Evolutionary conservation across 441 rosid species (phyloP).

Genomic region (Pelargonium cotyledonis): DNA sequence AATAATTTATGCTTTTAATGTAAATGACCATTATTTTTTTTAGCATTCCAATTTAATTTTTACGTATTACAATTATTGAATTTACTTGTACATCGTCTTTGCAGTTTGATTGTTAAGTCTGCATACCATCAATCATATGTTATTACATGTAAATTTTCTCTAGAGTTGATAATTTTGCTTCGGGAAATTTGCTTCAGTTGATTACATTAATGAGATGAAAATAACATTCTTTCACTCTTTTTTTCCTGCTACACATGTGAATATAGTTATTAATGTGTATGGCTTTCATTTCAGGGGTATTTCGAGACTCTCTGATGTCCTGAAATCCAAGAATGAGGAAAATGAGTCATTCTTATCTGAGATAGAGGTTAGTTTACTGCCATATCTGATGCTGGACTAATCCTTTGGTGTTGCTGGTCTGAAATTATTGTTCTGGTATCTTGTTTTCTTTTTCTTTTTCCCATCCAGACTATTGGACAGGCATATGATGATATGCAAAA

Average conservation of each 20-base stretch:
- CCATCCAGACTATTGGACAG: constrained; percentile 74
- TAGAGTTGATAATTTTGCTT: not conserved
- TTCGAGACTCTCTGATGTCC: constrained; percentile 44
- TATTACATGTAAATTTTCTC: not conserved
- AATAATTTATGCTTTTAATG: not conserved
- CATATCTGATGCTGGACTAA: constrained; percentile 7
- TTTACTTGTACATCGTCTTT: not conserved
- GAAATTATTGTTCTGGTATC: constrained; percentile 23
- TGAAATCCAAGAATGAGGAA: constrained; percentile 86
- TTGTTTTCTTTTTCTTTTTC: constrained; percentile 24
- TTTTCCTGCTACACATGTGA: too few relatives aligned
- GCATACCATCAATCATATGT: not conserved
- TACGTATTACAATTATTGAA: too few relatives aligned
- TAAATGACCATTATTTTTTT: not conserved
- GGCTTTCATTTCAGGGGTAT: constrained; percentile 54
- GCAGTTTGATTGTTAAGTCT: not conserved
- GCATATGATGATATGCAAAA: constrained; percentile 94
- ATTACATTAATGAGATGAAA: not conserved
- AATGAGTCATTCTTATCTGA: constrained; percentile 88
- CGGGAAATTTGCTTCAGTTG: not conserved
- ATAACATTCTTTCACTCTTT: not conserved
- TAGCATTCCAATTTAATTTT: not conserved
- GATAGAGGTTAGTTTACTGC: constrained; percentile 63
- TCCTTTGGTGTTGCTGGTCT: constrained; percentile 17
- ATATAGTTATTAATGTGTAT: constrained; percentile 9